phyloP scores from a whole-genome alignment of 345 rosid genomes.

The Clarkia xantiana region DNA sequence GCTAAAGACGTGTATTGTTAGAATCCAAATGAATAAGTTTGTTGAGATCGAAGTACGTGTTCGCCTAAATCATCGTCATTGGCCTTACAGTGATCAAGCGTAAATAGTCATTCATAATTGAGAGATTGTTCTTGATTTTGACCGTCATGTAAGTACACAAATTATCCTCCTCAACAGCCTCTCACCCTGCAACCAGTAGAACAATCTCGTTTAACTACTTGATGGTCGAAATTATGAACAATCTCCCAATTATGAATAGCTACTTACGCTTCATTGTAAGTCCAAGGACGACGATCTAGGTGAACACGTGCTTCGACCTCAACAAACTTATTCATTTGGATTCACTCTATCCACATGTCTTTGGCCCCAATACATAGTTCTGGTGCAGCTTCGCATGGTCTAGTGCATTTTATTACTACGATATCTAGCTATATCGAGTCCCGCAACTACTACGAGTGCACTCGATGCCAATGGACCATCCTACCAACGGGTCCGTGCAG shows the following conservation, averaged over 20 bases:
- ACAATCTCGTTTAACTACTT: no score
- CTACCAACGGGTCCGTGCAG: not conserved
- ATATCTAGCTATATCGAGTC: not conserved
- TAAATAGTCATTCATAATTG: not conserved
- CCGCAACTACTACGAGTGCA: not conserved
- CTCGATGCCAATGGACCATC: not conserved
- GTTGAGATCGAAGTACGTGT: not conserved
- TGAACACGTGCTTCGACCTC: not conserved
- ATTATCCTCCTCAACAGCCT: no score
- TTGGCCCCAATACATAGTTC: not conserved
- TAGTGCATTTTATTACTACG: not conserved
- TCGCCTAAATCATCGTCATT: slow-evolving; percentile 1
- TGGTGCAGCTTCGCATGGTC: not conserved
- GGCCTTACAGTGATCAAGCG: slow-evolving; percentile 3
- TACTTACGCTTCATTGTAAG: not conserved
- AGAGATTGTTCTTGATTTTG: not conserved
- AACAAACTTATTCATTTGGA: not conserved
- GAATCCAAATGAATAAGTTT: not conserved
- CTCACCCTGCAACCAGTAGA: no score
- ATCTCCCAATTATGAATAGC: not conserved
- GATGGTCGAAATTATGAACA: not conserved
- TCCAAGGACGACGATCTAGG: slow-evolving; percentile 5
- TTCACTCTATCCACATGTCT: not conserved
- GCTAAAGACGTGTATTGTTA: not conserved
- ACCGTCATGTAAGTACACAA: no score